Percentiles rank a stretch among this genome's conserved stretches.
Conservation (phyloP, 2,329 filamentous ascomycete species). For the Fusarium domesticum region DNA sequence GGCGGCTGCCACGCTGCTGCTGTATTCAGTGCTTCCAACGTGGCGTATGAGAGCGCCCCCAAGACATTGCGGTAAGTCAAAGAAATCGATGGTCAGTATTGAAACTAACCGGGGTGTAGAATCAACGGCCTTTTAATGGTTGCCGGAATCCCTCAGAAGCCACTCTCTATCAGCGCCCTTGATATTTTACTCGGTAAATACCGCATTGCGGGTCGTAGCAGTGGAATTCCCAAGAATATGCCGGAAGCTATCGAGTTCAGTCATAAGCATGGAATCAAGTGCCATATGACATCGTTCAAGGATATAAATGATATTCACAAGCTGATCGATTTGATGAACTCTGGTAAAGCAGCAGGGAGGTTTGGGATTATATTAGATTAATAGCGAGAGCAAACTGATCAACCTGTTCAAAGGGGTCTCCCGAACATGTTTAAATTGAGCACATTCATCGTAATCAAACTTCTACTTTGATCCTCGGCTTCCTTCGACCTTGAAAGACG, state of each 20-base stretch:
- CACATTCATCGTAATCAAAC: too few species aligned
- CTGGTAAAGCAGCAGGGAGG: slow-evolving; percentile 3
- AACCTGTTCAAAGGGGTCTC: too few species aligned
- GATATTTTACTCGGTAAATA: slow-evolving; percentile 1
- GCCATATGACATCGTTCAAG: slow-evolving; percentile 4
- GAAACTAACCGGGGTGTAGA: background rate
- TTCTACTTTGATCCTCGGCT: too few species aligned
- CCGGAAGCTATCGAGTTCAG: slow-evolving; percentile 4
- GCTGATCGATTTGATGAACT: slow-evolving; percentile 6
- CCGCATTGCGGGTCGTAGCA: slow-evolving; percentile 1
- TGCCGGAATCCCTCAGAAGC: slow-evolving; percentile 12
- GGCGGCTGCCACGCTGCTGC: slow-evolving; percentile 3
- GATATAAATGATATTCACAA: slow-evolving; percentile 5
- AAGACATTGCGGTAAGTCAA: background rate
- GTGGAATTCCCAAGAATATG: background rate
- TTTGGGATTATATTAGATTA: slow-evolving; percentile 1
- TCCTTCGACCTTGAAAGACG: too few species aligned
- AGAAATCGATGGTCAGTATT: too few species aligned
- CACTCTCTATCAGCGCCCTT: slow-evolving; percentile 5
- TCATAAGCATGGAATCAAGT: slow-evolving; percentile 7
- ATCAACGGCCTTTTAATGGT: slow-evolving; percentile 14
- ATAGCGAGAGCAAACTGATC: too few species aligned
- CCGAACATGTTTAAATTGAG: too few species aligned
- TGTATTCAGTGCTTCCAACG: slow-evolving; percentile 1
- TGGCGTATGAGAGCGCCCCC: background rate